Evolutionary conservation across 78 protist species (phyloP), one percentile per base, ranked within the genome.

Genomic region (Chrysochromulina parva): DNA sequence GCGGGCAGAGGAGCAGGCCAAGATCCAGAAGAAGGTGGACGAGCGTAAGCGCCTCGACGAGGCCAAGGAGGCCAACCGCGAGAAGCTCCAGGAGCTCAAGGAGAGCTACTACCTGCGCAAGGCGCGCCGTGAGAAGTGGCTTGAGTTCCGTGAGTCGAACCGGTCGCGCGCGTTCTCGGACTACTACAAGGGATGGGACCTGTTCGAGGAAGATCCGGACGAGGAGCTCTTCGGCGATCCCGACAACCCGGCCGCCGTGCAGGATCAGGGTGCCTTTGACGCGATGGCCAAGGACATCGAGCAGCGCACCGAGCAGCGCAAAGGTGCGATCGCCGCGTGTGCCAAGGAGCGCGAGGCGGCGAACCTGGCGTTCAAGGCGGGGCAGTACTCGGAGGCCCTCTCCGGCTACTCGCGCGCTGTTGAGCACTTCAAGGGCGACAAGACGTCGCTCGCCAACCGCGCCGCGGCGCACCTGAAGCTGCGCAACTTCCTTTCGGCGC

Each of bases 261-360:
- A 78, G 50, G 86, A 74, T n/a, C 84, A 74, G 84, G 86, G 62
- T 0, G 86, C 86, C 48, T 78, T 78, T 47, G 86, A 78, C 86
- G 86, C 86, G 6, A 78, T 78, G 86, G 86, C 86, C 48, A 78
- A 78, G 86, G 86, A 78, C 60, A 62, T 78, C 17, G 86, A 78
- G 86, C 62, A 20, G 14, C 86, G 86, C 48, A 53, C 62, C 13
- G 60, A 38, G 19, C 1, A 53, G 62, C 57, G 86, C 38, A 16
- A 3, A 16, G 86, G 52, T 1, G 60, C 7, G 86, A 3, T 2
- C 24, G 86, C 28, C 48, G 86, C 86, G 50, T n/a, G 62, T 3
- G 86, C 2, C 20, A 14, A 2, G 62, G 86, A 78, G 86, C 6
- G 17, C n/a, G 86, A 52, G 86, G 38, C 47, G 19, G 86, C 62